Conservation (phyloP, 1,284 basidiomycete genomes). For the Gomphus bonarii region DNA sequence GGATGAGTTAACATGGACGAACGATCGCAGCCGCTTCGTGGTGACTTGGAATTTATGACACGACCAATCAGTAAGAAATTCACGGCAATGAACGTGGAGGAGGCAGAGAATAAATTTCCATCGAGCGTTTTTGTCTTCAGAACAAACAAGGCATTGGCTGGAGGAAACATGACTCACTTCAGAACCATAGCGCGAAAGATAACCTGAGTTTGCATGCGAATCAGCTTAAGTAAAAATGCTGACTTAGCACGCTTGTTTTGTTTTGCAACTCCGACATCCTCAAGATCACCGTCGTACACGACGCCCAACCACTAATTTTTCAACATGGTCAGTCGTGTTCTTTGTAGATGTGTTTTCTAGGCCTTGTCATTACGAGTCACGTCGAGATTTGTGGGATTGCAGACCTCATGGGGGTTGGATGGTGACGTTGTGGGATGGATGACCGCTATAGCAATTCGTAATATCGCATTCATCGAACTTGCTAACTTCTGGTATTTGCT, state of each 20-base stretch:
- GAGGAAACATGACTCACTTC: too few species aligned
- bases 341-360: background rate
- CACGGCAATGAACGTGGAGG: too few species aligned
- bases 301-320: conserved; percentile 6
- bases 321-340: conserved; percentile 9
- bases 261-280: conserved; percentile 11
- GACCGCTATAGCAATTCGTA: background rate
- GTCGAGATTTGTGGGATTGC: background rate
- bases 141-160: too few species aligned
- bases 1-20: too few species aligned
- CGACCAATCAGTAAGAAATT: too few species aligned
- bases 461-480: background rate
- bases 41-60: too few species aligned
- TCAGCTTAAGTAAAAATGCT: background rate
- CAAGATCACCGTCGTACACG: conserved; percentile 11
- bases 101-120: too few species aligned
- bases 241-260: background rate
- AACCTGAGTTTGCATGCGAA: too few species aligned
- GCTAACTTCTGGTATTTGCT: conserved; percentile 1
- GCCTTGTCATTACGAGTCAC: background rate
- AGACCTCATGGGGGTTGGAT: conserved; percentile 1
- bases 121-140: too few species aligned
- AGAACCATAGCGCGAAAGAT: too few species aligned
- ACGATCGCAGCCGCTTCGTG: too few species aligned
- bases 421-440: background rate